Base-by-base conservation (phyloP, 2,329 filamentous ascomycete species). In the Emergomyces pasteurianus region DNA sequence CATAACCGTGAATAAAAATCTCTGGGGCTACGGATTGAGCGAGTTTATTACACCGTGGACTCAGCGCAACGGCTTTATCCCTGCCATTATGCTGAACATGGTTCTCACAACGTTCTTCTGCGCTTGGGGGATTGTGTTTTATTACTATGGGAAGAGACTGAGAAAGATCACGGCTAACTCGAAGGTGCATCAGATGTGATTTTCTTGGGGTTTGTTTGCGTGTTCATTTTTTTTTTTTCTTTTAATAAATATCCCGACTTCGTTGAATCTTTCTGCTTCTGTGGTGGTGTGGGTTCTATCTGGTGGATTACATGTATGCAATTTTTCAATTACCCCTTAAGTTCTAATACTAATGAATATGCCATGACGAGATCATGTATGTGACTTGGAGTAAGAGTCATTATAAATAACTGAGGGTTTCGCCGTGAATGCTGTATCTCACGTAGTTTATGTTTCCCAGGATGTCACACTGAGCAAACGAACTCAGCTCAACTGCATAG, bases 1-100 rank as follows among this genome's bases (percentile, higher is more conserved):
- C 8, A 80, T 84, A 64, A 86, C 83, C 58, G 82, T 86, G 53
- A 84, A 84, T 67, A 86, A 86, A 74, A 86, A 86, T 61, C 60
- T 85, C 0, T 85, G 82, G 81, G 83, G 83, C 0, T 86, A 84
- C 67, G 82, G 83, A 0, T 81, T 85, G 64, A 74, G 74, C 57
- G 80, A 82, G 60, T 83, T 82, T 64, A 79, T 83, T 62, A 82
- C 79, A 0, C 72, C 74, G 0, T 85, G 81, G 81, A 74, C 76
- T 14, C 72, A 73, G 26, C 69, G 77, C 64, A 69, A 62, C 46
- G 81, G 82, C 38, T 83, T 81, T 65, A 75, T 85, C 21, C 72
- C 76, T 5, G 82, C 81, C 0, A 83, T 85, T 66, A 84, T 86
- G 82, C 78, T 80, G 26, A 85, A 86, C 64, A 81, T 81, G 69